Evolutionary conservation across 75 land plant genomes (phyloP).

Genomic region (Pseudotsuga menziesii): DNA sequence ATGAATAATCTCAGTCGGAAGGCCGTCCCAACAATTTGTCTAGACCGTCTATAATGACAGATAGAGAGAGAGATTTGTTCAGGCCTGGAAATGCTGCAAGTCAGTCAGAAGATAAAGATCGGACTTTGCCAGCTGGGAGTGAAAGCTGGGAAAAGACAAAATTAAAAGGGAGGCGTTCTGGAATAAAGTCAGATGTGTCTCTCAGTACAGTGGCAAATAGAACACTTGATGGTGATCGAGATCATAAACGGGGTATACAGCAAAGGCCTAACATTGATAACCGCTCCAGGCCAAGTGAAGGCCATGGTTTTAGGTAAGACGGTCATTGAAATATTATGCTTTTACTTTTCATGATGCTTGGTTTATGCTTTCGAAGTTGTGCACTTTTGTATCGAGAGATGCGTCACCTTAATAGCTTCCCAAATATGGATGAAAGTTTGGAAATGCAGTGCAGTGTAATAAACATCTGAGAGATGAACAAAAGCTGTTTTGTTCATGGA

Average conservation of each 20-base stretch:
- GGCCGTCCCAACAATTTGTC: slow-evolving; percentile 35
- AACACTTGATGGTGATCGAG: slow-evolving; percentile 56
- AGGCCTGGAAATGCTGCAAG: slow-evolving; percentile 42
- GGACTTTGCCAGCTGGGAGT: slow-evolving; percentile 25
- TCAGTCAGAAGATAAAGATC: slow-evolving; percentile 48
- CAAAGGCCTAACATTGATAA: slow-evolving; percentile 46
- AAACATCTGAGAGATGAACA: not conserved
- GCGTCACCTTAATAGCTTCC: not conserved
- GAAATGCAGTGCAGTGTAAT: not conserved
- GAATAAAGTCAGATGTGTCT: slow-evolving; percentile 65
- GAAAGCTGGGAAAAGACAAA: slow-evolving; percentile 88
- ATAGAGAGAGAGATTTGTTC: slow-evolving; percentile 60
- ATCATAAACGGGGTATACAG: slow-evolving; percentile 59
- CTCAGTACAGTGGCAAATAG: slow-evolving; percentile 29
- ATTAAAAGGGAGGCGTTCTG: slow-evolving; percentile 85
- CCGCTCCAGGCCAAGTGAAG: slow-evolving; percentile 53
- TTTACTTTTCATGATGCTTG: not conserved
- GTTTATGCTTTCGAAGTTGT: not conserved
- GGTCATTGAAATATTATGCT: not conserved
- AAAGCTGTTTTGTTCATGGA: not conserved
- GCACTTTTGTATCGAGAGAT: not conserved
- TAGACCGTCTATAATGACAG: slow-evolving; percentile 44
- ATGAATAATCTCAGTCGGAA: slow-evolving; percentile 40
- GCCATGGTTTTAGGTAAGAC: slow-evolving; percentile 74
- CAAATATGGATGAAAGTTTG: not conserved